Evolutionary conservation across 768 basidiomycete genomes (phyloP), one percentile per base, ranked within the genome.

Genomic region (Phlebiopsis flavidoalba): DNA sequence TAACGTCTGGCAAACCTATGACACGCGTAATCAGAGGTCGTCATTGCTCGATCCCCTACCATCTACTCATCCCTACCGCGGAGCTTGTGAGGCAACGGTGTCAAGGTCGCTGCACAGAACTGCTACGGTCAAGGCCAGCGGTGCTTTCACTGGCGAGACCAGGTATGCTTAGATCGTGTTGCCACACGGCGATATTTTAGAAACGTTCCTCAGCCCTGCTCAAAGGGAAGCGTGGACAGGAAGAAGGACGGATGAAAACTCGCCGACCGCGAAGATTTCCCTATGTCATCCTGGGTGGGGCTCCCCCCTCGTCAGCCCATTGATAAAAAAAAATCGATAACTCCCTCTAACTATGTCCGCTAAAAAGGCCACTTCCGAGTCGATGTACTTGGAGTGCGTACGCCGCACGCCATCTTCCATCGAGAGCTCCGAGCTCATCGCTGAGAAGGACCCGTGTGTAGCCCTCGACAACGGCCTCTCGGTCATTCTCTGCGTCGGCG

Each of bases 121-220:
- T 85, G 85, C 71, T 91, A 95, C 79, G n/a, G 81, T 81, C 72
- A 89, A 94, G 75, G 71, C 81, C 12, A 84, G 26, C 21, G 96
- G 96, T 54, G 96, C 96, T 11, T 99, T 87, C 79, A 98, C 97
- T 12, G 97, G 97, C 61, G 97, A 99, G 77, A 92, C 92, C 78
- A 96, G 95, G 92, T 88, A 56, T 43, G 79, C 63, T 2, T 40
- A 33, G 2, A 17, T 24, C 24, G 22, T 46, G 46, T 5, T 26
- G 3, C 40, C 8, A 15, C 60, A 37, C 56, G 24, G 64, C 37
- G 31, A n/a, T 33, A 40, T 53, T 45, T 46, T 8, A 47, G 46
- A 22, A 26, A 31, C 37, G 37, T 11, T 17, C 43, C 22, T 24
- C 64, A 94, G 93, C 69, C 85, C 95, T 1, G 70, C 79, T 2